A percentile compares a stretch with the other conserved stretches of the same genome.
phyloP scores from a whole-genome alignment of 1,139 yeast species.

The Kurtzmaniella natalensis region DNA sequence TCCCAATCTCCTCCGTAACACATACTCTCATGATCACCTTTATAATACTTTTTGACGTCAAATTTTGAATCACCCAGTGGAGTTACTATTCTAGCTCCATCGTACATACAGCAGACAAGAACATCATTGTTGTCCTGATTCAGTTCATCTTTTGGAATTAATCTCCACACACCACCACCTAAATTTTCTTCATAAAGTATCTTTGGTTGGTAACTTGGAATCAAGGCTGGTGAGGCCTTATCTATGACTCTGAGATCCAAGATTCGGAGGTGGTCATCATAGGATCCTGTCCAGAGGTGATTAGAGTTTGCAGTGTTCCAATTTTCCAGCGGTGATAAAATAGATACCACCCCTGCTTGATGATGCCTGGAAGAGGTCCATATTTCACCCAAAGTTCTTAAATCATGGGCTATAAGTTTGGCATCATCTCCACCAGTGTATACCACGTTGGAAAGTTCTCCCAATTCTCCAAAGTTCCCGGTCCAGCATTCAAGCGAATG shows the following conservation, averaged over 20 bases:
- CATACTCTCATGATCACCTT: conserved; percentile 82
- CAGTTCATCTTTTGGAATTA: conserved; percentile 48
- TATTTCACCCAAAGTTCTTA: conserved; percentile 41
- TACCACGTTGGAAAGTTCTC: conserved; percentile 51
- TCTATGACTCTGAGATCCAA: conserved; percentile 66
- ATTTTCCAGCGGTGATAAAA: conserved; percentile 43
- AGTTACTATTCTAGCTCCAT: conserved; percentile 73
- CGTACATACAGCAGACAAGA: conserved; percentile 89
- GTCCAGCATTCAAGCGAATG: conserved; percentile 92
- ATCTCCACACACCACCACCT: conserved; percentile 96
- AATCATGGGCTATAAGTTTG: conserved; percentile 69
- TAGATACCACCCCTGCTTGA: conserved; percentile 85
- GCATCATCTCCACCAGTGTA: conserved; percentile 94
- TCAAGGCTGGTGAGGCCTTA: conserved; percentile 28
- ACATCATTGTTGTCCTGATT: conserved; percentile 18
- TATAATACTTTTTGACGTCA: conserved; percentile 47
- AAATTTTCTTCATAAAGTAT: conserved; percentile 43
- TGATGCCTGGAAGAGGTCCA: conserved; percentile 64
- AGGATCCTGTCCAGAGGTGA: conserved; percentile 82
- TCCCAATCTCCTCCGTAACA: conserved; percentile 94
- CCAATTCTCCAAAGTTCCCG: conserved; percentile 62
- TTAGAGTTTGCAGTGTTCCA: conserved; percentile 45
- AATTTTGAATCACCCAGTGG: conserved; percentile 28
- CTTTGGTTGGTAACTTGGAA: conserved; percentile 47
- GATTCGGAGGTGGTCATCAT: conserved; percentile 72